Evolutionary conservation across 106 monocot species (phyloP).

Genomic region (Acorus calamus): DNA sequence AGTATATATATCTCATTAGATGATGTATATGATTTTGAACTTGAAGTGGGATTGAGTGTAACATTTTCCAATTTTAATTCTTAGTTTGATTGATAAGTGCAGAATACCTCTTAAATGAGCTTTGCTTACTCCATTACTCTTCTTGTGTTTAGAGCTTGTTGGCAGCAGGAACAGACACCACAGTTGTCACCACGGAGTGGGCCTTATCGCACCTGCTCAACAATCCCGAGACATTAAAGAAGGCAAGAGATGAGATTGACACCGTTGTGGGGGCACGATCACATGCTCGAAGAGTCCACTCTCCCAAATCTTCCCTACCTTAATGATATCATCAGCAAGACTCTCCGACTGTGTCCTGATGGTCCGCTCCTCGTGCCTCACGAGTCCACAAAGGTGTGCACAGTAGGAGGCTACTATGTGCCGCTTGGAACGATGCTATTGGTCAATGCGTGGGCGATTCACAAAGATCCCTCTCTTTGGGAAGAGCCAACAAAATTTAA

Average conservation of each 20-base stretch:
- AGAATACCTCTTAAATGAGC: no score
- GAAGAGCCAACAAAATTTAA: slow-evolving; percentile 16
- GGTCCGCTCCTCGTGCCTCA: slow-evolving; percentile 21
- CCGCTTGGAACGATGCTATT: slow-evolving; percentile 18
- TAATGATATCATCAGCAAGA: slow-evolving; percentile 12
- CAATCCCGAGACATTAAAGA: slow-evolving; percentile 8
- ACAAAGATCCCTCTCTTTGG: slow-evolving; percentile 16
- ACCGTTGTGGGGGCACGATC: neutral
- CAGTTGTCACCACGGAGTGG: slow-evolving; percentile 28
- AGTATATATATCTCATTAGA: no score
- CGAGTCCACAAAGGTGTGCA: slow-evolving; percentile 19
- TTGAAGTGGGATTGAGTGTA: no score
- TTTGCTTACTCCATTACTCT: slow-evolving; percentile 4
- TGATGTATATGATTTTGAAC: no score
- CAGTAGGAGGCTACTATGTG: slow-evolving; percentile 18
- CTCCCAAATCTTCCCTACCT: slow-evolving; percentile 17
- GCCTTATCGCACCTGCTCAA: slow-evolving; percentile 20
- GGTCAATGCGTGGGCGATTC: slow-evolving; percentile 23
- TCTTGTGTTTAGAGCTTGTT: neutral
- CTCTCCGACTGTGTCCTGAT: slow-evolving; percentile 17
- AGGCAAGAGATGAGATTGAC: slow-evolving; percentile 15
- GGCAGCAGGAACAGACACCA: slow-evolving; percentile 20
- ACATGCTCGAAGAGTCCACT: neutral
- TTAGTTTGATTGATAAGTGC: no score
- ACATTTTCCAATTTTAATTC: no score